Evolutionary conservation across 257 asterid genomes (phyloP).

Genomic region (Solanum infundibuliforme): DNA sequence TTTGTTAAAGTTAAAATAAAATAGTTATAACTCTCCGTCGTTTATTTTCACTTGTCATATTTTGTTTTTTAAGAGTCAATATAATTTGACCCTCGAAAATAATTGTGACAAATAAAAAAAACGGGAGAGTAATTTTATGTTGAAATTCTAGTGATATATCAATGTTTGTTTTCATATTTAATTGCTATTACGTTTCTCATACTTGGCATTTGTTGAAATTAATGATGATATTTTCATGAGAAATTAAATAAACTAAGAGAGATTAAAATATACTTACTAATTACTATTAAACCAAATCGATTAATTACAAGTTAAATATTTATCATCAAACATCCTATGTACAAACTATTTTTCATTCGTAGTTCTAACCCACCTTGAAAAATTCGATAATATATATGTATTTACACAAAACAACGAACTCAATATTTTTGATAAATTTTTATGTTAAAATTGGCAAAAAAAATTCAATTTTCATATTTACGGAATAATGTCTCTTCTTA

Average conservation of each 20-base stretch:
- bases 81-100: background rate
- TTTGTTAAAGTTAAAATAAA: too few species aligned
- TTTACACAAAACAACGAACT: background rate
- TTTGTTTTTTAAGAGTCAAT: background rate
- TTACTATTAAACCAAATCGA: background rate
- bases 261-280: background rate
- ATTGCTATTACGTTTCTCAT: background rate
- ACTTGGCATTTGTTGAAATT: background rate
- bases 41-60: too few species aligned
- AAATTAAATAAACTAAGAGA: background rate
- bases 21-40: too few species aligned
- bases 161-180: background rate
- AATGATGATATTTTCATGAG: background rate
- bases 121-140: background rate
- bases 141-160: background rate
- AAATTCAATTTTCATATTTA: background rate
- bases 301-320: background rate
- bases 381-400: background rate
- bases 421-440: background rate
- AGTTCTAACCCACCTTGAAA: background rate
- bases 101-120: background rate
- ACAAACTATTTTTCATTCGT: background rate
- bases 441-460: background rate
- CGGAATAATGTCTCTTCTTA: conserved; percentile 1
- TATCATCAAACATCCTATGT: background rate